phyloP scores from a whole-genome alignment of 2,329 filamentous ascomycete genomes.

The Verruconis gallopava region DNA sequence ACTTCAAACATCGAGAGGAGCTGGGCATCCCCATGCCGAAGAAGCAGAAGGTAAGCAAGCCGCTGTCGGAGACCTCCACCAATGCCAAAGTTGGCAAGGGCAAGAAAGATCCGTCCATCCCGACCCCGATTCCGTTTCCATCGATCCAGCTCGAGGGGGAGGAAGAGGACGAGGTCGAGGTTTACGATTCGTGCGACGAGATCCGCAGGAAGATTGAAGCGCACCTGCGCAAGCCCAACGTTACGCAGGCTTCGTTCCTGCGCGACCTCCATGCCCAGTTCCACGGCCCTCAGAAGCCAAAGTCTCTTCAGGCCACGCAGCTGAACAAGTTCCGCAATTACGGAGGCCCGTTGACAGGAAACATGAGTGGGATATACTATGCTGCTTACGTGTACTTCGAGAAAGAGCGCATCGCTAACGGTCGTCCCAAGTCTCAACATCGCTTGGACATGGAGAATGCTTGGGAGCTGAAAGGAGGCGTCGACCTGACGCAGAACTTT shows the following conservation, averaged over 20 bases:
- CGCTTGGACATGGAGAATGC: slow-evolving; percentile 38
- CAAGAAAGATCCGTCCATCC: not conserved
- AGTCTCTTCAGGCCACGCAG: slow-evolving; percentile 30
- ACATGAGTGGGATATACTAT: slow-evolving; percentile 39
- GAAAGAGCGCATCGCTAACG: slow-evolving; percentile 41
- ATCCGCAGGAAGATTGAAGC: slow-evolving; percentile 44
- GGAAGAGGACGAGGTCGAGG: slow-evolving; percentile 29
- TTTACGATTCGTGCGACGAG: slow-evolving; percentile 47
- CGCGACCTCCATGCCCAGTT: slow-evolving; percentile 35
- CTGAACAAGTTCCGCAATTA: slow-evolving; percentile 39
- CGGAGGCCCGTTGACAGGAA: slow-evolving; percentile 36
- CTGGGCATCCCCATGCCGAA: slow-evolving; percentile 30
- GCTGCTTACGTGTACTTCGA: slow-evolving; percentile 46
- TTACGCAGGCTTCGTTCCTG: slow-evolving; percentile 41
- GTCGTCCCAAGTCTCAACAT: slow-evolving; percentile 39
- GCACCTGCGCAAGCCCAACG: slow-evolving; percentile 32
- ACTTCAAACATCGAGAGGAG: slow-evolving; percentile 40
- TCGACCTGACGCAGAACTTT: too few relatives aligned
- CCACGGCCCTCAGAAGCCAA: slow-evolving; percentile 19
- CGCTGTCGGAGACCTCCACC: too few relatives aligned
- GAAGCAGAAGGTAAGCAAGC: slow-evolving; percentile 24
- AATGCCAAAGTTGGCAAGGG: too few relatives aligned
- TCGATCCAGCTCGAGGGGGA: too few relatives aligned
- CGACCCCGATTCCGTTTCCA: too few relatives aligned
- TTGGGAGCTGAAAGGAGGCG: slow-evolving; percentile 12